Base-by-base conservation (phyloP, 2,329 filamentous ascomycete species). In the Xylariaceae sp. region DNA sequence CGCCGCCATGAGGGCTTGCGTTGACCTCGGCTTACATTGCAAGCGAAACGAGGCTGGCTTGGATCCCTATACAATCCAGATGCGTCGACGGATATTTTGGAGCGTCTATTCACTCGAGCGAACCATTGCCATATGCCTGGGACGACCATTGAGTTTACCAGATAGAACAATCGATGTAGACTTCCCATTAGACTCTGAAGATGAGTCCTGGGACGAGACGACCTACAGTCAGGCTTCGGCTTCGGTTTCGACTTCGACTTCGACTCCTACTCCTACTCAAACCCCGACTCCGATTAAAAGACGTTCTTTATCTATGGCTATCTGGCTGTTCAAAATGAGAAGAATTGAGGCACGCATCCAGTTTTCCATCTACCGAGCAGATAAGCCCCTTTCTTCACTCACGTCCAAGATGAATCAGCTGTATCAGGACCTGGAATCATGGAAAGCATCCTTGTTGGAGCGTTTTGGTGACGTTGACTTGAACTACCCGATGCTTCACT, bases 151-250 rank as follows among this genome's bases (percentile, higher is more conserved):
- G 50, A 79, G 76, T 55, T 74, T 79, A 26, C 69, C 76, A 1
- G 76, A 80, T 58, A 70, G 75, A 43, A 73, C 79, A 57, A 80
- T 80, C 43, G 76, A 80, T 55, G 73, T 77, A 11, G 70, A 73
- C 1, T 63, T 79, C 8, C 77, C 77, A 29, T 68, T 74, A 37
- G 73, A 76, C 47, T 49, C 53, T 6, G 58, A 59, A 50, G 56
- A 55, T 27, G 58, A 56, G 44, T 30, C 30, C 40, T 58, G 58
- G 58, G 44, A 47, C 12, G 56, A 56, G 19, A 45, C 52, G 26
- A 19, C 37, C 6, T 41, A 51, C 3, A 26, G 46, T 30, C 48
- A 54, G 11, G 35, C 40, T 19, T 40, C 35, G 8, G 56, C 12
- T 12, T 31, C 31, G 1, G 19, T 2, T 19, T 19, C 19, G 19